Conservation (phyloP, 2,329 filamentous ascomycete species). For the Pyrenochaeta sp. region DNA sequence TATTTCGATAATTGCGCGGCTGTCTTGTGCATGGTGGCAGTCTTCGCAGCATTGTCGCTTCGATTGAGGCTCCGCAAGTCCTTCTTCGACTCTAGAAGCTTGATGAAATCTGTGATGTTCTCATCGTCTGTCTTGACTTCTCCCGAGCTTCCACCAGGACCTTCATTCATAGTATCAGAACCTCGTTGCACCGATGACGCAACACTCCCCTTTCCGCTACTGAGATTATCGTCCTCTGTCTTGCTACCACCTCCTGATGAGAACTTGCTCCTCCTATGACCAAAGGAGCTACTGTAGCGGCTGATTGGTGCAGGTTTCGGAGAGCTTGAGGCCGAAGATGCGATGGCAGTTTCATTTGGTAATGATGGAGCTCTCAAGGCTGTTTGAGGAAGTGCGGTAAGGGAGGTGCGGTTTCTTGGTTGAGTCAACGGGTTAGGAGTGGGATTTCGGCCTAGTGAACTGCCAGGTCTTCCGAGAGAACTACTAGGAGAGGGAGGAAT, state of each 20-base stretch:
- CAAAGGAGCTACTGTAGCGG: constrained; percentile 93
- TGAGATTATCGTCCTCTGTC: constrained; percentile 75
- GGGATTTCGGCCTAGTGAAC: constrained; percentile 27
- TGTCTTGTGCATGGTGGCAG: constrained; percentile 76
- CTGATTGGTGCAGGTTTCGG: constrained; percentile 80
- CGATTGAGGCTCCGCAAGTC: constrained; percentile 82
- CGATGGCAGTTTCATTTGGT: constrained; percentile 66
- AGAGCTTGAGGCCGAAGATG: constrained; percentile 75
- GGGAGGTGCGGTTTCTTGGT: constrained; percentile 72
- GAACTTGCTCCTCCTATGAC: constrained; percentile 78
- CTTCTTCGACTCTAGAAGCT: constrained; percentile 85
- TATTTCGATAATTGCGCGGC: constrained; percentile 84
- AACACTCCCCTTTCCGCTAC: constrained; percentile 80
- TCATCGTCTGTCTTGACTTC: constrained; percentile 83
- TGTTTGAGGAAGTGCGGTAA: constrained; percentile 78
- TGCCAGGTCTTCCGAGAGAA: constrained; percentile 50
- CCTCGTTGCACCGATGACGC: constrained; percentile 75
- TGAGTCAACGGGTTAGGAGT: constrained; percentile 50
- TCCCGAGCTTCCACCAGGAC: constrained; percentile 68
- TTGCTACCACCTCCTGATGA: constrained; percentile 78
- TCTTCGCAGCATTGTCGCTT: constrained; percentile 64
- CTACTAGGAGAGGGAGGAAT: constrained; percentile 63
- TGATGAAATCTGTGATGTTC: constrained; percentile 92
- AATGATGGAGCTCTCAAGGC: constrained; percentile 72
- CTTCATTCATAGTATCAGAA: constrained; percentile 77